Evolutionary conservation across 2,329 filamentous ascomycete genomes (phyloP), one percentile per base, ranked within the genome.

Genomic region (Aspergillus floridensis): DNA sequence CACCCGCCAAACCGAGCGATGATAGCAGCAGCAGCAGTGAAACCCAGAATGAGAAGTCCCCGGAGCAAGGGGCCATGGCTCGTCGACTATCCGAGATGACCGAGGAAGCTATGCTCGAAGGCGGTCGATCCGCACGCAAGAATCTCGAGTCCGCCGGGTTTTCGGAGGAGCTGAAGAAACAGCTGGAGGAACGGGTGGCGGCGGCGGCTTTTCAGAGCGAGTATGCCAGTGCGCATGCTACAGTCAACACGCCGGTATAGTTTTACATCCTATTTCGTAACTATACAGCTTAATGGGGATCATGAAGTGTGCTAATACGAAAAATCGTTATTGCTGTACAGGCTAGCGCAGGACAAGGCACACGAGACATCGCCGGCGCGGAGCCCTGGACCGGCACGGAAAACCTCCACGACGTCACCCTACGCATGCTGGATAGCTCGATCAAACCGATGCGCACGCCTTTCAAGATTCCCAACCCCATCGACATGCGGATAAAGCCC

Each of bases 311-410:
- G 49, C 58, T n/a, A 22, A 32, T 41, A 21, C 29, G 10, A 49
- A 29, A 7, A 61, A 26, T 52, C 49, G 12, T 6, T 16, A 38
- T 26, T 22, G 26, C 5, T 19, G 26, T 38, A 41, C 57, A 79
- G 78, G 71, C 82, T 4, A 82, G 84, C n/a, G 87, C 89, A 12
- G 88, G 89, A 16, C 81, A 82, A 65, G 88, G 88, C 12, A 89
- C 88, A 2, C 82, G 86, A 60, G 84, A 88, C 53, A 84, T 87
- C 38, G 91, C 91, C 1, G 80, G 83, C 0, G 85, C 87, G 6
- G 77, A 83, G 59, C 83, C 89, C 1, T 99, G 95, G 95, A 86
- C 84, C 0, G 95, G 93, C 2, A 81, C 84, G 12, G 95, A 98
- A 76, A 80, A 79, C 5, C 77, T 88, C 1, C 85, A 88, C 66